phyloP scores from a whole-genome alignment of 2,329 filamentous ascomycete genomes.

The Cryphonectria naterciae region DNA sequence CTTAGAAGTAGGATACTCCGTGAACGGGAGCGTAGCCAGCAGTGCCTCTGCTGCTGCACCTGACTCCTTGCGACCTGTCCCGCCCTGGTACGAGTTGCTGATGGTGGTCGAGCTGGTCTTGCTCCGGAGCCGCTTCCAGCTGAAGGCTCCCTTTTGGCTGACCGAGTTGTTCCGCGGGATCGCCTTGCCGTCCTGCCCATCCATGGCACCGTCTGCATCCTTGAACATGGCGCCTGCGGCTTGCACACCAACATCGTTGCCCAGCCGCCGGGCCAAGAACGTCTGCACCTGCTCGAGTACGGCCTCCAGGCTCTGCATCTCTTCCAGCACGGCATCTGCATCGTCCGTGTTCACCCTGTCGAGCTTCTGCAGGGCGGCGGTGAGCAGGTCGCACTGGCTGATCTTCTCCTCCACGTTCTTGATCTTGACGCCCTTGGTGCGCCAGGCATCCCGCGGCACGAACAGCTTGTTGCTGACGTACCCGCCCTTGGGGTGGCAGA shows the following conservation, averaged over 20 bases:
- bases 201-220: constrained; percentile 54
- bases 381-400: constrained; percentile 86
- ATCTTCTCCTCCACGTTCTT: constrained; percentile 94
- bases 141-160: constrained; percentile 79
- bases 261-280: constrained; percentile 78
- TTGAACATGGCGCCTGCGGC: constrained; percentile 75
- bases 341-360: constrained; percentile 84
- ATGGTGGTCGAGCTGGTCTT: constrained; percentile 79
- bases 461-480: constrained; percentile 93
- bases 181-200: constrained; percentile 47
- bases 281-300: constrained; percentile 85
- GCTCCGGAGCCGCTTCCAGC: constrained; percentile 86
- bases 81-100: constrained; percentile 54
- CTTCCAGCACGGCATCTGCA: constrained; percentile 87
- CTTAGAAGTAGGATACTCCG: constrained; percentile 63
- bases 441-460: constrained; percentile 90
- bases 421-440: constrained; percentile 89
- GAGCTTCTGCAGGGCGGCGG: constrained; percentile 83
- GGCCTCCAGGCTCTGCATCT: constrained; percentile 87
- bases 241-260: constrained; percentile 89
- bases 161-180: constrained; percentile 63
- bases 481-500: constrained; percentile 87
- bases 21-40: constrained; percentile 80
- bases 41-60: constrained; percentile 46
- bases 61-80: constrained; percentile 40